phyloP scores from a whole-genome alignment of 73 alveolate genomes.

The Uronychia binucleata region DNA sequence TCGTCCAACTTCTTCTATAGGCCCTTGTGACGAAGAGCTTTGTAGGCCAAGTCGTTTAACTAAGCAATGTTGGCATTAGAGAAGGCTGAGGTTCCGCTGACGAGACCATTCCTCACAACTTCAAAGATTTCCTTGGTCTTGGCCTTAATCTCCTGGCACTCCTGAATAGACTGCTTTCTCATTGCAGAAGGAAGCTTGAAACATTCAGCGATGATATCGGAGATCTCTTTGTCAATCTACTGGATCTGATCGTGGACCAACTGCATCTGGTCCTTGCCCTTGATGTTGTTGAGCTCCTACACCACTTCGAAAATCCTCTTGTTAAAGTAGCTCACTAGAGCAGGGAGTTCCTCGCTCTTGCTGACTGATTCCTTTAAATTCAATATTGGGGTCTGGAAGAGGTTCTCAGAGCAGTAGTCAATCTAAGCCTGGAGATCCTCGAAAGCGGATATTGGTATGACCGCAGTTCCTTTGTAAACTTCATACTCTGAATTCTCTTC shows the following conservation, averaged over 20 bases:
- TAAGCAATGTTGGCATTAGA: constrained; percentile 46
- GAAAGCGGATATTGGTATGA: not conserved
- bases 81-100: constrained; percentile 1
- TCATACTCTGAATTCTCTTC: constrained; percentile 28
- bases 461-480: constrained; percentile 7
- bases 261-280: not conserved
- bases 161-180: constrained; percentile 28
- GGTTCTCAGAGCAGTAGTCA: not conserved
- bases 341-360: no score
- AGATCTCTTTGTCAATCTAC: constrained; percentile 20
- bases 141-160: constrained; percentile 37
- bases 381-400: not conserved
- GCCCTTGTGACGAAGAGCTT: constrained; percentile 57
- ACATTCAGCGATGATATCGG: constrained; percentile 25
- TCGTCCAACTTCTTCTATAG: constrained; percentile 61
- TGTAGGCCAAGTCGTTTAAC: constrained; percentile 55
- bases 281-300: not conserved
- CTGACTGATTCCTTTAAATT: not conserved
- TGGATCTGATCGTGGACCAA: constrained; percentile 24
- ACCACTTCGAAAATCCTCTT: not conserved
- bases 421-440: not conserved
- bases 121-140: constrained; percentile 25
- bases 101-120: constrained; percentile 26
- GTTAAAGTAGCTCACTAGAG: not conserved
- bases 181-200: constrained; percentile 40